Percentiles rank a stretch among this genome's conserved stretches.
These are phyloP conservation scores for Angomonas ambiguus DNA, from an alignment of 208 protist genomes.

Conservation along the genomic window DNA sequence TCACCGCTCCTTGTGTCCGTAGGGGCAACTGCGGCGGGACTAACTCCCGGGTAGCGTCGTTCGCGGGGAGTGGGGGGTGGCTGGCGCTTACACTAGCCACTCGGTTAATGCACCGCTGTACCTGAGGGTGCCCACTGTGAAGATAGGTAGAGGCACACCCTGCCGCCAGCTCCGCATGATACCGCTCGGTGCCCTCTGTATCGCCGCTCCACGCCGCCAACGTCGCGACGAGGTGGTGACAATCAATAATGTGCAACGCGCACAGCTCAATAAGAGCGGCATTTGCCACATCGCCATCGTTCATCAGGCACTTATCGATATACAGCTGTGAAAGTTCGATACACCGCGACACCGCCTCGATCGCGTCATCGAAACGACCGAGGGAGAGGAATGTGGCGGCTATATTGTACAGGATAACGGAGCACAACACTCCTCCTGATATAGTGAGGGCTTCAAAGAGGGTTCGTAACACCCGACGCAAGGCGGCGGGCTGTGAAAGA, in stretches of 20 bases:
- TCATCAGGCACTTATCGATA: conserved; percentile 14
- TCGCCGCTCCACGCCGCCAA: conserved; percentile 61
- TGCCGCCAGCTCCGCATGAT: conserved; percentile 71
- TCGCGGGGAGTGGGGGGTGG: neutral
- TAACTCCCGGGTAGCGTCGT: conserved; percentile 1
- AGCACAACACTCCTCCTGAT: conserved; percentile 39
- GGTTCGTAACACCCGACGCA: conserved; percentile 20
- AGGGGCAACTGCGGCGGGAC: conserved; percentile 9
- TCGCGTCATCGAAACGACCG: conserved; percentile 66
- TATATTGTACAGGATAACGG: conserved; percentile 73
- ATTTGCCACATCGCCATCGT: conserved; percentile 14
- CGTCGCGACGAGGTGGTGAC: conserved; percentile 68
- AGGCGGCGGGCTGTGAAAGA: conserved; percentile 9
- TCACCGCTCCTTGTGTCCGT: neutral
- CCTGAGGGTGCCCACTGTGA: neutral
- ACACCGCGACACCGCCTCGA: conserved; percentile 66
- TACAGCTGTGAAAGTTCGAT: conserved; percentile 56
- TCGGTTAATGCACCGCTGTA: neutral
- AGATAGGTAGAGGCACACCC: conserved; percentile 66
- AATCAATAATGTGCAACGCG: conserved; percentile 60
- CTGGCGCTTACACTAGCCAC: neutral
- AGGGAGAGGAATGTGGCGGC: conserved; percentile 40
- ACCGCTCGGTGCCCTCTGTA: conserved; percentile 32
- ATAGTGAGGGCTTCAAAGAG: conserved; percentile 48
- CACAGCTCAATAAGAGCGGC: conserved; percentile 19